Base-by-base conservation (phyloP, 345 rosid genomes). In the Populus simonii region DNA sequence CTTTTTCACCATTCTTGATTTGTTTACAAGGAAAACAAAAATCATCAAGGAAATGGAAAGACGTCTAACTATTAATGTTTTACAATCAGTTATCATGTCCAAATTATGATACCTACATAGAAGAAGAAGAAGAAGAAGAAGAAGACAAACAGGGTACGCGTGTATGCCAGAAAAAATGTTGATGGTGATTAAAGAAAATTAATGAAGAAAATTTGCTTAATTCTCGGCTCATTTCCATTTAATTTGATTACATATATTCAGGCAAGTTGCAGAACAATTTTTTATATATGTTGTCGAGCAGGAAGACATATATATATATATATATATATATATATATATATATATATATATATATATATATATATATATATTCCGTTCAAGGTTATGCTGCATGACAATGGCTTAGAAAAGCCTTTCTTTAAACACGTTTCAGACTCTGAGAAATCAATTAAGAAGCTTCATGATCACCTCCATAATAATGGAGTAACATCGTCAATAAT, bases 361-460 rank as follows among this genome's bases (percentile, higher is more conserved):
- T 33, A 71, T 1, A 33, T 33, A 33, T 33, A 77, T 71, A 63
- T 43, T 71, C 36, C 69, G n/a, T 53, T 4, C 59, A 69, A 23
- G 66, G 23, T 39, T 39, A 68, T 55, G 68, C 79, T 55, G 74
- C 79, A 76, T 57, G 74, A 33, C 9, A 72, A 68, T 16, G 59
- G 7, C 69, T 29, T 27, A 29, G 31, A 72, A 72, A 31, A 51
- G 5, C 23, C 15, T 25, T 43, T 66, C 23, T 47, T 66, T 47
- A 27, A 80, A 71, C 80, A 80, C 57, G 74, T 75, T 83, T 78
- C 18, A 61, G 66, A 43, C 33, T 79, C 67, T 76, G 36, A 35
- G 69, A 74, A 39, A 31, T 67, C 8, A 4, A 66, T 2, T 7
- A 23, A 66, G 51, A 17, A 49, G 41, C 62, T 66, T 13, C 27